These are phyloP conservation scores for Trichoderma erinaceum DNA, from an alignment of 495 filamentous ascomycete genomes.

Conservation along the genomic window DNA sequence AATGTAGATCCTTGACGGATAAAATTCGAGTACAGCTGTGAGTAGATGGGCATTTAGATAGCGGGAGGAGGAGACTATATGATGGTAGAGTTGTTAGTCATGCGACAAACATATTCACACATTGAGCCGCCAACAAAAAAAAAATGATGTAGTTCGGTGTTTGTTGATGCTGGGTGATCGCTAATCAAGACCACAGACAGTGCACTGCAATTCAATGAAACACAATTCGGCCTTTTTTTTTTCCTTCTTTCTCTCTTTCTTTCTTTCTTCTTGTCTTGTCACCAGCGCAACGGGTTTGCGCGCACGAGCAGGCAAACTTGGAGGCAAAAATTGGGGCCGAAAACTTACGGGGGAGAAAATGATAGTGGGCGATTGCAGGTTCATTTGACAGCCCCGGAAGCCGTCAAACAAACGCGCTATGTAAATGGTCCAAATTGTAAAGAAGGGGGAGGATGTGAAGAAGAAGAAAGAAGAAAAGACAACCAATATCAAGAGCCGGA, in stretches of 20 bases:
- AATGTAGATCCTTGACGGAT: constrained; percentile 79
- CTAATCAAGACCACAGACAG: too few relatives aligned
- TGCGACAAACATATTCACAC: neutral
- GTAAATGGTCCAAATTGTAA: constrained; percentile 19
- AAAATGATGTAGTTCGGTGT: neutral
- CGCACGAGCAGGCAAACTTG: neutral
- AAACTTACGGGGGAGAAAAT: constrained; percentile 43
- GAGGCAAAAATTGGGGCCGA: constrained; percentile 3
- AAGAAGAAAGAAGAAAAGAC: constrained; percentile 2
- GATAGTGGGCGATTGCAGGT: constrained; percentile 51
- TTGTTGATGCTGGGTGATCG: too few relatives aligned
- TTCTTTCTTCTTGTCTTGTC: too few relatives aligned
- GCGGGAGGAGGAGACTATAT: constrained; percentile 37
- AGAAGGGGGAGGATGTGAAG: constrained; percentile 20
- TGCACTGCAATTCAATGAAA: too few relatives aligned
- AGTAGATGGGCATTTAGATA: constrained; percentile 58
- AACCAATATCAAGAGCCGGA: neutral
- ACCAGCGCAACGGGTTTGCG: neutral
- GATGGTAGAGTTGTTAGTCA: constrained; percentile 11
- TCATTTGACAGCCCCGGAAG: constrained; percentile 59
- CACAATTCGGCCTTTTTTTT: too few relatives aligned
- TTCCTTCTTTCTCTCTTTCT: too few relatives aligned
- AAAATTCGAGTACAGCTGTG: constrained; percentile 66
- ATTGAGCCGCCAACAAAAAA: neutral
- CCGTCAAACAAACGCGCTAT: constrained; percentile 60